Evolutionary conservation across 116 monocot species (phyloP).

Genomic region (Trichopus zeylanicus): DNA sequence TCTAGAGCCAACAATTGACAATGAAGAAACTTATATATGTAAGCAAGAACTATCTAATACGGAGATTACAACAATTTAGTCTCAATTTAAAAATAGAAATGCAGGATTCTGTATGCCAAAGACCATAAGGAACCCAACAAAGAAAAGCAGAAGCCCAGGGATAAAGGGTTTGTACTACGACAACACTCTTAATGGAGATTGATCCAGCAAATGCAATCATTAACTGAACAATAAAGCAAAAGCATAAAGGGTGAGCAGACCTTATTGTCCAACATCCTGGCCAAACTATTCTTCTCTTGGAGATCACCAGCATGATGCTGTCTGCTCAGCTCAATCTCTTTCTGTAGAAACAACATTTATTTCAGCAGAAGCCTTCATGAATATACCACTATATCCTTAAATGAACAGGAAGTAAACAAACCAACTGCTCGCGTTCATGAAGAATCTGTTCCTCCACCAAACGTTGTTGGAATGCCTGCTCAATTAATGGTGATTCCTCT

Average conservation of each 20-base stretch:
- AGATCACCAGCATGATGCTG: conserved; percentile 89
- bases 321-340: conserved; percentile 80
- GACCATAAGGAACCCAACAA: too few relatives aligned
- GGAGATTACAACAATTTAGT: too few relatives aligned
- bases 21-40: too few relatives aligned
- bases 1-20: too few relatives aligned
- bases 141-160: too few relatives aligned
- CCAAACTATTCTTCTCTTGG: conserved; percentile 65
- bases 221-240: too few relatives aligned
- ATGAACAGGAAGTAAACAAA: conserved; percentile 16
- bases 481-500: conserved; percentile 69
- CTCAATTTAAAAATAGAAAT: too few relatives aligned
- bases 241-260: conserved; percentile 12
- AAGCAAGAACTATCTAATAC: too few relatives aligned
- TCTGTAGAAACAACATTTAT: conserved; percentile 36
- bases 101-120: too few relatives aligned
- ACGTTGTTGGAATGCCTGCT: conserved; percentile 60
- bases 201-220: too few relatives aligned
- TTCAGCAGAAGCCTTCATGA: background rate
- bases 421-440: conserved; percentile 79
- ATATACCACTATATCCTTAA: conserved; percentile 1
- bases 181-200: too few relatives aligned
- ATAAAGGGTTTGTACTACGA: too few relatives aligned
- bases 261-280: conserved; percentile 69
- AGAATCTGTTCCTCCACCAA: conserved; percentile 59